Evolutionary conservation across 1,139 yeast species (phyloP).

Genomic region (Yamadazyma pseudoaaseri): DNA sequence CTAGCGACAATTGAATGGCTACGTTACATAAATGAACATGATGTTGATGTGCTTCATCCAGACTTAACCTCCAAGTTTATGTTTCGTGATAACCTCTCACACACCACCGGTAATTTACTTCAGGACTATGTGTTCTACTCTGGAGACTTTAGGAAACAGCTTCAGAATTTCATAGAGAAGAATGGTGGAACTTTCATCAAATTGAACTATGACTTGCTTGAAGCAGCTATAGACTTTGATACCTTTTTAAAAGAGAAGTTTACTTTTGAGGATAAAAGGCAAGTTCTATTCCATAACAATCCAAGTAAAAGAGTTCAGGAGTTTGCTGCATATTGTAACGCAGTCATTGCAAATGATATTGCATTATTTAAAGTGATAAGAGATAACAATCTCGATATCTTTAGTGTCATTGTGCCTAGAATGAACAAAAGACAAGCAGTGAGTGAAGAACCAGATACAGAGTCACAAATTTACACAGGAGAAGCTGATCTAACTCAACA

Average conservation of each 20-base stretch:
- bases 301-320: constrained; percentile 3
- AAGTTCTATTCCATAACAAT: constrained; percentile 5
- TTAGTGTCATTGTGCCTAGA: constrained; percentile 1
- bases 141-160: constrained; percentile 7
- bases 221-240: constrained; percentile 3
- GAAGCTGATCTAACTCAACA: not conserved
- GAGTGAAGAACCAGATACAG: constrained; percentile 6
- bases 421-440: constrained; percentile 7
- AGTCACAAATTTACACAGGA: not conserved
- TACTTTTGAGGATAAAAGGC: not conserved
- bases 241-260: constrained; percentile 8
- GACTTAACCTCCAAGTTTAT: constrained; percentile 7
- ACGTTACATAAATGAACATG: not conserved
- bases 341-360: constrained; percentile 5
- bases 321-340: constrained; percentile 6
- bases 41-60: constrained; percentile 3
- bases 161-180: constrained; percentile 2
- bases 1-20: constrained; percentile 10
- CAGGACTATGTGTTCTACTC: constrained; percentile 5
- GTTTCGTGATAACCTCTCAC: constrained; percentile 5
- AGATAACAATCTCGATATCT: not conserved
- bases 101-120: constrained; percentile 4
- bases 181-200: constrained; percentile 6
- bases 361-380: constrained; percentile 6
- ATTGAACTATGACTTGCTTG: constrained; percentile 7